Evolutionary conservation across 1,139 yeast genomes (phyloP).

Genomic region (Geotrichum australiense): DNA sequence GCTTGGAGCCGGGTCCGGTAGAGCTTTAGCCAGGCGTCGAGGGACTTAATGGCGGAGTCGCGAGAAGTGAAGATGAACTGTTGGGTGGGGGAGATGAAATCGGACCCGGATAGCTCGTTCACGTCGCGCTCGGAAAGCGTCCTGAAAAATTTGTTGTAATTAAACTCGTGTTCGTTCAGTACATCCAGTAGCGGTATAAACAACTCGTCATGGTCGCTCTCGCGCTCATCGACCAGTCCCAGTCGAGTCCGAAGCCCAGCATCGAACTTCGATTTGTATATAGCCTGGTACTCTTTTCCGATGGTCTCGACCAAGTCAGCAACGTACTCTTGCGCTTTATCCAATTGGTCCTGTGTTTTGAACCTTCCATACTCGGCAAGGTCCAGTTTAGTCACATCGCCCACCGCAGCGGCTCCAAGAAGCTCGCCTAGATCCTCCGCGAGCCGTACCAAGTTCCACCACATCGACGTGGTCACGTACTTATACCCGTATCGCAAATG

Average conservation of each 20-base stretch:
- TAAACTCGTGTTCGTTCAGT: conserved; percentile 56
- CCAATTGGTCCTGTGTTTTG: conserved; percentile 43
- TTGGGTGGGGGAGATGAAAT: not conserved
- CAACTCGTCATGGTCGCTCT: conserved; percentile 42
- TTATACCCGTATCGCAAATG: conserved; percentile 64
- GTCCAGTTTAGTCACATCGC: conserved; percentile 1
- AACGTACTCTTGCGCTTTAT: conserved; percentile 52
- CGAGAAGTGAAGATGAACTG: not conserved
- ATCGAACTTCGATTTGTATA: conserved; percentile 55
- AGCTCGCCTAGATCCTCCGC: conserved; percentile 82
- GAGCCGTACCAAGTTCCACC: conserved; percentile 88
- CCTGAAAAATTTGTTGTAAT: conserved; percentile 73
- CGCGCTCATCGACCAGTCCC: conserved; percentile 47
- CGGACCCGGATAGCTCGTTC: conserved; percentile 15
- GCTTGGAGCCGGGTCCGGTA: conserved; percentile 39
- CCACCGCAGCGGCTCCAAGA: conserved; percentile 46
- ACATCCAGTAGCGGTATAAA: conserved; percentile 59
- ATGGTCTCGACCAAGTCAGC: conserved; percentile 56
- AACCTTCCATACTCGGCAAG: conserved; percentile 22
- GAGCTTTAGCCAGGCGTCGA: conserved; percentile 35
- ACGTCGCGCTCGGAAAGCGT: conserved; percentile 50
- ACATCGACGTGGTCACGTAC: conserved; percentile 77
- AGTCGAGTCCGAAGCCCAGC: conserved; percentile 57
- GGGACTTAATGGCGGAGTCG: not conserved
- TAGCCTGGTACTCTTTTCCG: conserved; percentile 57